Conservation (phyloP, 2,329 filamentous ascomycete genomes). For the Ceratocystis harringtonii region DNA sequence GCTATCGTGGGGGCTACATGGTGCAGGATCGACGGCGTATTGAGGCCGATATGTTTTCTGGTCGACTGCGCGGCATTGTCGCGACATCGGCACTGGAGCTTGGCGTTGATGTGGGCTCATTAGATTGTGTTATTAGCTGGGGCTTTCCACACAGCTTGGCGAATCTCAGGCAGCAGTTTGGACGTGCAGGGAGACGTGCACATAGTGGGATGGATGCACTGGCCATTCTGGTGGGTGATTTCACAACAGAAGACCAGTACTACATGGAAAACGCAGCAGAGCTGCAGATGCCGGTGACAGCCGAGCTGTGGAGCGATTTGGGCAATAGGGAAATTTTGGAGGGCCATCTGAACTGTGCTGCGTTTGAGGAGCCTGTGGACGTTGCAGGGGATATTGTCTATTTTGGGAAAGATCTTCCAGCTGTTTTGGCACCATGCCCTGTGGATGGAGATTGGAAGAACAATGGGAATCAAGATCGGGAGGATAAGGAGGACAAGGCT, state of each 20-base stretch:
- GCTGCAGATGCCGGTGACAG: conserved; percentile 82
- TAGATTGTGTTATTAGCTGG: conserved; percentile 87
- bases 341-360: conserved; percentile 89
- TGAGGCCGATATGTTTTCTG: conserved; percentile 93
- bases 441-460: too few relatives aligned
- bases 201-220: conserved; percentile 72
- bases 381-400: conserved; percentile 59
- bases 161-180: conserved; percentile 87
- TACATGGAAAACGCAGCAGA: conserved; percentile 96
- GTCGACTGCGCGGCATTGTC: conserved; percentile 80
- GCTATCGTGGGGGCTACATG: conserved; percentile 89
- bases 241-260: conserved; percentile 81
- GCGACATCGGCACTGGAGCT: conserved; percentile 87
- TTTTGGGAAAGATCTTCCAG: conserved; percentile 48
- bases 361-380: conserved; percentile 85
- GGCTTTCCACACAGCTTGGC: conserved; percentile 94
- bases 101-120: conserved; percentile 83
- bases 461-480: too few relatives aligned
- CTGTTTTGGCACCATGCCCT: conserved; percentile 31
- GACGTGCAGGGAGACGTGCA: conserved; percentile 64
- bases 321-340: conserved; percentile 81
- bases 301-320: conserved; percentile 79
- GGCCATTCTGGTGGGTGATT: conserved; percentile 76
- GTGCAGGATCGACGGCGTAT: conserved; percentile 77
- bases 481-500: not conserved